Evolutionary conservation across 768 basidiomycete genomes (phyloP).

Genomic region (Tulasnella sp.): DNA sequence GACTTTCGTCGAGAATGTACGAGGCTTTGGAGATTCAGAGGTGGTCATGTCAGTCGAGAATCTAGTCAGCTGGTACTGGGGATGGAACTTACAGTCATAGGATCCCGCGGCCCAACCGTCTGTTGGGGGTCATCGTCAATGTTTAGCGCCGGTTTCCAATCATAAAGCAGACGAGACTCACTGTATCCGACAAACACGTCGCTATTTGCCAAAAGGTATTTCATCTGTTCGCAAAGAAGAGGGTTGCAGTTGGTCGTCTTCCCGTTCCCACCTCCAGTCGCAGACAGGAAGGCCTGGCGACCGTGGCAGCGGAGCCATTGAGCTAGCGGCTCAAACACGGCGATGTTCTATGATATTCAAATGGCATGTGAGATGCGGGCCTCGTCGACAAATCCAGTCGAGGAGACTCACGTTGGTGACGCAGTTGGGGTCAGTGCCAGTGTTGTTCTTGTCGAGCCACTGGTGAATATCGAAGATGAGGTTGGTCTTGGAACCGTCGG

Average conservation of each 20-base stretch:
- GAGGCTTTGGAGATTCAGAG: background rate
- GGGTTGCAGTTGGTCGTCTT: conserved; percentile 10
- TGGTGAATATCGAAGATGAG: conserved; percentile 63
- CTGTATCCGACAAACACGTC: conserved; percentile 26
- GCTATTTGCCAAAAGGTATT: conserved; percentile 15
- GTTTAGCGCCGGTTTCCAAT: background rate
- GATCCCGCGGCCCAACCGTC: conserved; percentile 23
- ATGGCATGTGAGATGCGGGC: background rate
- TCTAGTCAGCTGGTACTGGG: too few relatives aligned
- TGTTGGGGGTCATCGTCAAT: background rate
- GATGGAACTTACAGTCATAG: conserved; percentile 18
- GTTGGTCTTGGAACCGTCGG: conserved; percentile 43
- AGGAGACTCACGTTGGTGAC: conserved; percentile 42
- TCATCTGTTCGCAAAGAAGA: conserved; percentile 17
- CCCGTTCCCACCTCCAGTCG: conserved; percentile 24
- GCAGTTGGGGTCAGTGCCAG: conserved; percentile 47
- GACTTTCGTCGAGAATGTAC: conserved; percentile 24
- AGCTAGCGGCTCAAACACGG: conserved; percentile 22
- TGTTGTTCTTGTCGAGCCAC: conserved; percentile 56
- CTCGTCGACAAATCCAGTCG: background rate
- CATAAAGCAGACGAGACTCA: background rate
- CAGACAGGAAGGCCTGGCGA: conserved; percentile 22
- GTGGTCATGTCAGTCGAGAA: background rate
- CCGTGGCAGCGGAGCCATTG: conserved; percentile 23
- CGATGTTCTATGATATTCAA: background rate